Evolutionary conservation across 768 basidiomycete genomes (phyloP), one percentile per base, ranked within the genome.

Genomic region (Fomitopsis serialis): DNA sequence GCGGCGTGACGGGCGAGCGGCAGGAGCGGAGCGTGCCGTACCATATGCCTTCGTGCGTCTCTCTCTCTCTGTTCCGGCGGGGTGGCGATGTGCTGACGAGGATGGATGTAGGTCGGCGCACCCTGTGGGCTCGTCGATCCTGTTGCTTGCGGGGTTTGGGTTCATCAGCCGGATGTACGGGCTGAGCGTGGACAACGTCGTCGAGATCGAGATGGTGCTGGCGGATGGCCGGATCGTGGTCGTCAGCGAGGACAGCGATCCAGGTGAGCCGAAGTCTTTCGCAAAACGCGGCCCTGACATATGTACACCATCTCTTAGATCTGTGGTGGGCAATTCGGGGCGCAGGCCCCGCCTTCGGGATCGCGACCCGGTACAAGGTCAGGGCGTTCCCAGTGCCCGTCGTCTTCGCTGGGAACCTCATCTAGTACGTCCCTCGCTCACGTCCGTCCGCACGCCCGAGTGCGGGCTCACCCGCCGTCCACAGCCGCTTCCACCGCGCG

Each of bases 201-300:
- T 95, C 5, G 93, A 97, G 63, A 87, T 89, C 0, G 94, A 98
- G 69, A 85, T 94, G 70, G 94, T 97, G 2, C 76, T 94, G 17
- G 88, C 92, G 3, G 92, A 96, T 68, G 94, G 94, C 4, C 73
- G 82, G n/a, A 87, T 97, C 44, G 78, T 92, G 21, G 77, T 86
- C 54, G 80, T 86, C 6, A 91, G 78, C 58, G 84, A 93, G 62
- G 75, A 78, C 4, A 84, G 86, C 37, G 71, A 89, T 64, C 76
- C 87, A 50, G 88, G 89, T 82, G 63, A 53, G 71, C 68, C n/a
- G n/a, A n/a, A n/a, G n/a, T 57, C 23, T 32, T 15, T 34, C 17
- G 50, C 43, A 56, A 61, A 24, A 25, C 29, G 17, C 19, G 22
- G 4, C 42, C 10, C 15, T 25, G 19, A 5, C 10, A 12, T 23